Conservation (phyloP, 306 rosid genomes). For the Dryas drummondii region DNA sequence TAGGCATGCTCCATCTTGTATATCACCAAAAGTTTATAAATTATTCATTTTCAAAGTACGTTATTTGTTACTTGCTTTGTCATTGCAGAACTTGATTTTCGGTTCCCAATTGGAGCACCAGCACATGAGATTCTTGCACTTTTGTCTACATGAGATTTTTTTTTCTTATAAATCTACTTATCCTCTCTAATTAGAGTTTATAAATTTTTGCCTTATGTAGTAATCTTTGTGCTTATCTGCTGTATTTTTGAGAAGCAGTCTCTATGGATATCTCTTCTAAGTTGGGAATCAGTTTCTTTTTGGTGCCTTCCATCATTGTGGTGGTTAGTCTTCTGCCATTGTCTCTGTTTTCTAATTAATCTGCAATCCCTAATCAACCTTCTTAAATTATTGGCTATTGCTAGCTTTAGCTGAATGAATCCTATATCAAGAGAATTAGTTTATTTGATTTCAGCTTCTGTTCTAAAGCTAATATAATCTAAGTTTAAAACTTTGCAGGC, state of each 20-base stretch:
- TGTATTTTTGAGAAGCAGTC: slow-evolving; percentile 78
- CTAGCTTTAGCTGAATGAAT: neutral
- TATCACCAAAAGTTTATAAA: too few relatives aligned
- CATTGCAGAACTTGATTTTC: too few relatives aligned
- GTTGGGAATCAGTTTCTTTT: slow-evolving; percentile 93
- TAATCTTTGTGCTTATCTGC: slow-evolving; percentile 75
- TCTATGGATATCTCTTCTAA: slow-evolving; percentile 67
- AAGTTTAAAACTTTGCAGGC: slow-evolving; percentile 45
- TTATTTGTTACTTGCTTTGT: too few relatives aligned
- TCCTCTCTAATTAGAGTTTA: too few relatives aligned
- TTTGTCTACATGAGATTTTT: too few relatives aligned
- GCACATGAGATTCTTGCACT: too few relatives aligned
- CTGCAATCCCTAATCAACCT: neutral
- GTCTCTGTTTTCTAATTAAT: neutral
- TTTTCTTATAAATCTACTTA: too few relatives aligned
- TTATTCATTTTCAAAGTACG: too few relatives aligned
- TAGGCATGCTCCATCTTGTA: too few relatives aligned
- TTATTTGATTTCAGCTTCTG: slow-evolving; percentile 4
- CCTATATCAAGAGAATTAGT: neutral
- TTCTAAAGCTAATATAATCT: slow-evolving; percentile 11
- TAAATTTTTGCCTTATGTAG: too few relatives aligned
- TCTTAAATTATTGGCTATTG: slow-evolving; percentile 1
- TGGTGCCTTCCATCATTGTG: slow-evolving; percentile 76
- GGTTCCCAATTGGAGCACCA: too few relatives aligned
- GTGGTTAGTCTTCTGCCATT: slow-evolving; percentile 59